phyloP scores from a whole-genome alignment of 1,139 yeast species.

The Eremothecium gossypii region DNA sequence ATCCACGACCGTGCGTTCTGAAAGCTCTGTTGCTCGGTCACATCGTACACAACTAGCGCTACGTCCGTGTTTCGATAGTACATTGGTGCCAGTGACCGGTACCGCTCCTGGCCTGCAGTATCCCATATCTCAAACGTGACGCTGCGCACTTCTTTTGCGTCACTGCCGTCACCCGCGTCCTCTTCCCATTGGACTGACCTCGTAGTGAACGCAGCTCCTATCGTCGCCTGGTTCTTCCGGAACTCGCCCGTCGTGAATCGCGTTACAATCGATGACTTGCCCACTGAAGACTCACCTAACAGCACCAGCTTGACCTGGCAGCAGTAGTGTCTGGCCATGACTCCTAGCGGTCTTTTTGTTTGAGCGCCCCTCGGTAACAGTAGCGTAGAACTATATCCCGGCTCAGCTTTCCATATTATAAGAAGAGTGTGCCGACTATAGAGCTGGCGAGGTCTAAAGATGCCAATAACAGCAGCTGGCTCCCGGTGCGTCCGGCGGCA shows the following conservation, averaged over 20 bases:
- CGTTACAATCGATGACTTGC: conserved; percentile 81
- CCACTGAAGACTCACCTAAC: conserved; percentile 93
- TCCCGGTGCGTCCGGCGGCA: no score
- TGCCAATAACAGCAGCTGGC: no score
- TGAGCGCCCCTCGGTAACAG: no score
- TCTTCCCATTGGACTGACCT: conserved; percentile 62
- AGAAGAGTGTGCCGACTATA: no score
- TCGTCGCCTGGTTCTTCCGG: conserved; percentile 87
- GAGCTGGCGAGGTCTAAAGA: no score
- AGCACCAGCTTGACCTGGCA: conserved; percentile 68
- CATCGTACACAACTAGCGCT: conserved; percentile 69
- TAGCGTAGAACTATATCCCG: no score
- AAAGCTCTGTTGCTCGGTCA: conserved; percentile 57
- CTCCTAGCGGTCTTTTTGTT: background rate
- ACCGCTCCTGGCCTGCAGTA: conserved; percentile 81
- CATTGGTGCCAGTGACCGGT: conserved; percentile 78
- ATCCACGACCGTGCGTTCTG: conserved; percentile 91
- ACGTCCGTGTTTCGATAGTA: conserved; percentile 77
- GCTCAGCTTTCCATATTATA: no score
- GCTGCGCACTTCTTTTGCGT: conserved; percentile 45
- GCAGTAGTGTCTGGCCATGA: conserved; percentile 4
- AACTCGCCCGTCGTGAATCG: conserved; percentile 88
- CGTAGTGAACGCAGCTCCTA: conserved; percentile 94
- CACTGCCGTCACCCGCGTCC: conserved; percentile 13
- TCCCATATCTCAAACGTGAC: conserved; percentile 80